Percentiles rank a stretch among this genome's conserved stretches.
phyloP scores from a whole-genome alignment of 78 protist species.

The slime mould (Dictyostelium discoideum) region dicty_2.7 NC_007090.3:875501-876000 shows the following conservation, averaged over 20 bases:
- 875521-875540: neutral
- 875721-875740: neutral
- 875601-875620: neutral
- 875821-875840: neutral
- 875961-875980: neutral
- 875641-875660: neutral
- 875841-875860: neutral
- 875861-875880: neutral
- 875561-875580: neutral
- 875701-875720: neutral
- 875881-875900: neutral
- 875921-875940: neutral
- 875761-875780: neutral
- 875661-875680: neutral
- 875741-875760: neutral
- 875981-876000: neutral
- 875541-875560: neutral
- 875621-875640: neutral
- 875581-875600: neutral
- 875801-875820: neutral
- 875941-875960: neutral
- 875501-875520: neutral
- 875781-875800: neutral
- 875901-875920: neutral
- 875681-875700: conserved; percentile 1